phyloP scores from a whole-genome alignment of 2,329 filamentous ascomycete species.

The Aspergillus neotritici region DNA sequence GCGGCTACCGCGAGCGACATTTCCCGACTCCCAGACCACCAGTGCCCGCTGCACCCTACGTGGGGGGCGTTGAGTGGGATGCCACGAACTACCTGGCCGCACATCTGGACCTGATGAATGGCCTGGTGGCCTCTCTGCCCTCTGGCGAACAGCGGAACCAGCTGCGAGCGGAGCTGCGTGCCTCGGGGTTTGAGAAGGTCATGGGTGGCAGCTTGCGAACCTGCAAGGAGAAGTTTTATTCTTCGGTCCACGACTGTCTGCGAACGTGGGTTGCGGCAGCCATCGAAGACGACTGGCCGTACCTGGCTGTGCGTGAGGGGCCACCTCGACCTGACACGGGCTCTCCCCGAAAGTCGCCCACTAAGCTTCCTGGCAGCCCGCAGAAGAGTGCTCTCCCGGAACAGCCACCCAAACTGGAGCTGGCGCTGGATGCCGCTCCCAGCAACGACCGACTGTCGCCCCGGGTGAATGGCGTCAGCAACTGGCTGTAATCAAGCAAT shows the following conservation, averaged over 20 bases:
- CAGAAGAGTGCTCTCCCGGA: slow-evolving; percentile 45
- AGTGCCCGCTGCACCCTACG: slow-evolving; percentile 89
- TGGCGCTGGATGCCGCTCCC: slow-evolving; percentile 33
- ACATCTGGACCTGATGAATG: slow-evolving; percentile 89
- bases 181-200: slow-evolving; percentile 85
- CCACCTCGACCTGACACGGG: slow-evolving; percentile 36
- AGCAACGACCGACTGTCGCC: slow-evolving; percentile 15
- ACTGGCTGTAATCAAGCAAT: slow-evolving; percentile 32
- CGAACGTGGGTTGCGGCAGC: slow-evolving; percentile 87
- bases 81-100: slow-evolving; percentile 93
- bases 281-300: slow-evolving; percentile 80
- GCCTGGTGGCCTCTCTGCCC: slow-evolving; percentile 75
- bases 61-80: slow-evolving; percentile 97
- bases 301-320: slow-evolving; percentile 63
- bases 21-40: slow-evolving; percentile 84
- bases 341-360: slow-evolving; percentile 43
- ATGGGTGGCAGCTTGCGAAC: slow-evolving; percentile 79
- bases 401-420: slow-evolving; percentile 56
- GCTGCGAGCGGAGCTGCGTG: slow-evolving; percentile 69
- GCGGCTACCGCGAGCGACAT: slow-evolving; percentile 50
- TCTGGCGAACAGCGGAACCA: slow-evolving; percentile 64
- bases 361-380: slow-evolving; percentile 36
- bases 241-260: slow-evolving; percentile 80
- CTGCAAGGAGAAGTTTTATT: slow-evolving; percentile 98
- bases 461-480: slow-evolving; percentile 26